Evolutionary conservation across 73 alveolate species (phyloP), one percentile per base, ranked within the genome.

Genomic region (Paramecium bursaria): DNA sequence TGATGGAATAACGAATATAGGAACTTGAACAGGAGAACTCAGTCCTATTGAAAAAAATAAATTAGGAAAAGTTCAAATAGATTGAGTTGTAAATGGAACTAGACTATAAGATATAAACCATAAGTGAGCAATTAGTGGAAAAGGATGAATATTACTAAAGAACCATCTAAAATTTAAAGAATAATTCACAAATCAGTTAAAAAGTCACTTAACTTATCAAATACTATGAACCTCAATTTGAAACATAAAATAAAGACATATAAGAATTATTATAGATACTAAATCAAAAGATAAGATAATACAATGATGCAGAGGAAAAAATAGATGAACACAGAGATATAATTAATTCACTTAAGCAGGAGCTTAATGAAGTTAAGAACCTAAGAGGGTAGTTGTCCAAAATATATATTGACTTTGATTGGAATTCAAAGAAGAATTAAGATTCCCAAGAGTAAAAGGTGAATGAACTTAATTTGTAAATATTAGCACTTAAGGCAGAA

Each of bases 261-360:
- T 67, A 21, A 39, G 82, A 67, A 25, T 39, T 67, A 17, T 17
- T 67, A 7, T 4, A 31, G 14, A 4, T 31, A 1, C 17, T 67
- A 19, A 11, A 35, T 17, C 17, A 39, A 21, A 67, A 42, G 17
- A 67, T 67, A 1, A 67, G 35, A 67, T 7, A 7, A 25, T 25
- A 42, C 22, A 19, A 25, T 3, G 55, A 67, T n/a, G 82, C 33
- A 42, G 82, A 67, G 50, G 82, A 67, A 67, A 67, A 67, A 21
- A 67, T 67, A 44, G 60, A 67, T 67, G 82, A 67, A 42, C 82
- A 67, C 44, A 19, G 82, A 67, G 22, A 42, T 4, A 21, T 67
- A 42, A 42, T 67, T 14, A 15, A 53, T 5, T 15, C 23, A 25
- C 22, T 67, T 5, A 67, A 39, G 44, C 11, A 53, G 6, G 82